Percentiles rank a stretch among this genome's conserved stretches.
Evolutionary conservation across 768 basidiomycete species (phyloP).

Genomic region (Obba rivulosa): DNA sequence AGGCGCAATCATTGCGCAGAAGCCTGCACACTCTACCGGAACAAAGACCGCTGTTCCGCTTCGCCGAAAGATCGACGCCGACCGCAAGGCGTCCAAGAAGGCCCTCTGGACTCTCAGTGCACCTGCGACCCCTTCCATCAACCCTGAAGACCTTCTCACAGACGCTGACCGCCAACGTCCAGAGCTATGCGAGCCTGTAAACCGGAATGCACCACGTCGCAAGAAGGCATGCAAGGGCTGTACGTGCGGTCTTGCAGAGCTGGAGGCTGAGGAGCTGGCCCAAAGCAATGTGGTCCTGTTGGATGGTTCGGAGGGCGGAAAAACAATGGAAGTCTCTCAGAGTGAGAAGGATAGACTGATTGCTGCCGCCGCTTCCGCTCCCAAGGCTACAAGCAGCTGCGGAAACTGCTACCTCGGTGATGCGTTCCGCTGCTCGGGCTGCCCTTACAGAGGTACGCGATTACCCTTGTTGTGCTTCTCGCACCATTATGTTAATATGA

Average conservation of each 20-base stretch:
- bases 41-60: conserved; percentile 37
- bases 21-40: conserved; percentile 44
- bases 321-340: conserved; percentile 50
- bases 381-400: conserved; percentile 93
- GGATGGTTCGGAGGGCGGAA: conserved; percentile 56
- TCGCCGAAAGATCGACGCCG: conserved; percentile 44
- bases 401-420: conserved; percentile 97
- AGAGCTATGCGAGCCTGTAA: conserved; percentile 66
- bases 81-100: conserved; percentile 73
- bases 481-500: background rate
- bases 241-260: conserved; percentile 91
- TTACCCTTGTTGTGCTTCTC: conserved; percentile 2
- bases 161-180: conserved; percentile 78
- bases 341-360: conserved; percentile 62
- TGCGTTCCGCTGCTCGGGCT: conserved; percentile 93
- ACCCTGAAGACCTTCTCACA: conserved; percentile 80
- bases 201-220: conserved; percentile 47
- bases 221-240: conserved; percentile 96
- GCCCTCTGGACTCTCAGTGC: conserved; percentile 82
- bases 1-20: conserved; percentile 60
- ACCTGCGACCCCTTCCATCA: conserved; percentile 68
- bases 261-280: conserved; percentile 77
- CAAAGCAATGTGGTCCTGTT: conserved; percentile 61
- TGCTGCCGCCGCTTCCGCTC: conserved; percentile 62
- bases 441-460: conserved; percentile 91